A percentile compares a stretch with the other conserved stretches of the same genome.
Conservation (phyloP, 2,329 filamentous ascomycete genomes). For the Albifimbria verrucaria region DNA sequence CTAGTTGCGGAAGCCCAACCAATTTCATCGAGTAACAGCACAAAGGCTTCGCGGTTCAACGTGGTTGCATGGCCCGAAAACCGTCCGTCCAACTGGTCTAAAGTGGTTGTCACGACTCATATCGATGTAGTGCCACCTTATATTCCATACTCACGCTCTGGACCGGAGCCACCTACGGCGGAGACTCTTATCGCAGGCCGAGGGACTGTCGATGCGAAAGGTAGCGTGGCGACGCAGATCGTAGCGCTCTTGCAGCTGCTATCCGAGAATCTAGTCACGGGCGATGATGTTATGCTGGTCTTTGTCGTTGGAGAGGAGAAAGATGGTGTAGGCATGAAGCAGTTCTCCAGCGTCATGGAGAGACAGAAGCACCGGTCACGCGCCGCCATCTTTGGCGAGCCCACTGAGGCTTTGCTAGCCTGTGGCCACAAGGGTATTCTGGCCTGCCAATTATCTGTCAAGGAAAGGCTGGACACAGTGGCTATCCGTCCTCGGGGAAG, state of each 20-base stretch:
- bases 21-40: conserved; percentile 67
- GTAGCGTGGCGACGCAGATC: conserved; percentile 55
- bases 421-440: conserved; percentile 80
- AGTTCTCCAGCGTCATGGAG: conserved; percentile 30
- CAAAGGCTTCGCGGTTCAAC: conserved; percentile 46
- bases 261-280: conserved; percentile 26
- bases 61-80: conserved; percentile 15
- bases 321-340: conserved; percentile 71
- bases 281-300: conserved; percentile 48
- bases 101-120: conserved; percentile 65
- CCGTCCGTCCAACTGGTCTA: conserved; percentile 27
- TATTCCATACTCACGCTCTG: conserved; percentile 57
- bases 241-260: conserved; percentile 55
- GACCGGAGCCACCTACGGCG: conserved; percentile 11
- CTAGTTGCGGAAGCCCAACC: conserved; percentile 31
- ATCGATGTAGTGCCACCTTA: conserved; percentile 71
- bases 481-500: conserved; percentile 59
- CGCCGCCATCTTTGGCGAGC: conserved; percentile 79
- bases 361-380: conserved; percentile 34
- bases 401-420: conserved; percentile 76
- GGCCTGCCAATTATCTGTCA: conserved; percentile 37
- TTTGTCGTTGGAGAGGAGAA: conserved; percentile 75
- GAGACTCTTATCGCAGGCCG: conserved; percentile 48
- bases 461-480: conserved; percentile 22
- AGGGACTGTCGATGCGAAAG: conserved; percentile 66